Percentiles rank a stretch among this genome's conserved stretches.
Evolutionary conservation across 768 basidiomycete species (phyloP).

Genomic region (Serpula lacrymans): DNA sequence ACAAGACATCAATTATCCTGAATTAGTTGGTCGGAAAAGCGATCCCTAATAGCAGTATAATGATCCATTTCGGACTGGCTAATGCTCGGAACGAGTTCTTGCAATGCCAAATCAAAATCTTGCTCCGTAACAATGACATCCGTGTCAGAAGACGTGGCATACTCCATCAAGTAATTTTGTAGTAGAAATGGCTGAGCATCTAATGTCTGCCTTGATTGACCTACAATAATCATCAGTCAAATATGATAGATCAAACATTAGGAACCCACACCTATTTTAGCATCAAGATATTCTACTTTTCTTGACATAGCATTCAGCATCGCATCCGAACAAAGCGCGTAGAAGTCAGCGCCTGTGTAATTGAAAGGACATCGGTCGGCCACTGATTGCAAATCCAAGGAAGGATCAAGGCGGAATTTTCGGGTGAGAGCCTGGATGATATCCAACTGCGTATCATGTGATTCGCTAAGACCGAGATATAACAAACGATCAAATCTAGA

Average conservation of each 20-base stretch:
- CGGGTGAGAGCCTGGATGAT: slow-evolving; percentile 89
- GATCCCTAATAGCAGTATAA: slow-evolving; percentile 68
- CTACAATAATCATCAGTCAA: not conserved
- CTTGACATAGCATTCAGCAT: slow-evolving; percentile 93
- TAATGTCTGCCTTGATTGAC: too few species aligned
- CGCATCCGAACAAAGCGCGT: slow-evolving; percentile 95
- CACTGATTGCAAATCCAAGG: slow-evolving; percentile 57
- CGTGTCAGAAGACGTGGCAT: slow-evolving; percentile 67
- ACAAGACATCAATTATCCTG: too few species aligned
- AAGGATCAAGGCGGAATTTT: slow-evolving; percentile 80
- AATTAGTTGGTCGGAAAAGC: too few species aligned
- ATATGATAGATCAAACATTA: not conserved
- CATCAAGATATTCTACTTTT: slow-evolving; percentile 77
- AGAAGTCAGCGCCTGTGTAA: slow-evolving; percentile 97
- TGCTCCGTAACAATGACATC: slow-evolving; percentile 67
- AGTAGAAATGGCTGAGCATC: slow-evolving; percentile 64
- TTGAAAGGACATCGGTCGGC: slow-evolving; percentile 84
- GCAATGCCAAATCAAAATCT: slow-evolving; percentile 78
- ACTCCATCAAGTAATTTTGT: slow-evolving; percentile 86
- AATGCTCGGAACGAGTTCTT: slow-evolving; percentile 74
- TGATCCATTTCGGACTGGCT: slow-evolving; percentile 83
- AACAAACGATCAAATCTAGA: slow-evolving; percentile 93
- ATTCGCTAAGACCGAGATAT: slow-evolving; percentile 89
- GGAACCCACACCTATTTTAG: slow-evolving; percentile 55
- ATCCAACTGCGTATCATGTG: slow-evolving; percentile 78